phyloP scores from a whole-genome alignment of 306 rosid genomes.

The Ziziphus jujuba region DNA sequence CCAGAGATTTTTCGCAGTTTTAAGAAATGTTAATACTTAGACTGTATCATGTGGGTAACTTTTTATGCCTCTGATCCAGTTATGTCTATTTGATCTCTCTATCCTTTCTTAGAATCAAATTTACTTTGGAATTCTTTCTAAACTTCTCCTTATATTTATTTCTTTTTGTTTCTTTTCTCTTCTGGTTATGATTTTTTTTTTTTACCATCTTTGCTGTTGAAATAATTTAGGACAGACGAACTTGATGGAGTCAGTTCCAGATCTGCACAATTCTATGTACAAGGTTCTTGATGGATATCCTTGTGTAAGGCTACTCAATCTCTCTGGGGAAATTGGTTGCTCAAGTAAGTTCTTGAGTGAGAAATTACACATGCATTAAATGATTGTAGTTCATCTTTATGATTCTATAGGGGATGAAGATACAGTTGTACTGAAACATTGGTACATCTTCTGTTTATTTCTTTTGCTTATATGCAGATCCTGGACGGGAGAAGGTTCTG shows the following conservation, averaged over 20 bases:
- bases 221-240: constrained; percentile 36
- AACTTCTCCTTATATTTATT: not conserved
- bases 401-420: constrained; percentile 7
- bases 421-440: constrained; percentile 11
- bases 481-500: constrained; percentile 79
- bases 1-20: no score
- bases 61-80: not conserved
- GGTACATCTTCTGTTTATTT: constrained; percentile 9
- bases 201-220: not conserved
- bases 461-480: constrained; percentile 48
- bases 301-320: constrained; percentile 75
- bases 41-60: not conserved
- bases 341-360: constrained; percentile 52
- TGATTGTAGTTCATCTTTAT: not conserved
- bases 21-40: not conserved
- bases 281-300: constrained; percentile 62
- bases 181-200: no score
- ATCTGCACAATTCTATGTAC: constrained; percentile 89
- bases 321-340: constrained; percentile 87
- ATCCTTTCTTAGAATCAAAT: not conserved
- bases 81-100: not conserved
- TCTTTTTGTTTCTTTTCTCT: not conserved
- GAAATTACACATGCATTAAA: not conserved
- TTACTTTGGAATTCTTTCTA: not conserved
- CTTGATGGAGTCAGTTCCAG: constrained; percentile 87